These are phyloP conservation scores for Lactarius akahatsu DNA, from an alignment of 768 basidiomycete species.

Conservation along the genomic window DNA sequence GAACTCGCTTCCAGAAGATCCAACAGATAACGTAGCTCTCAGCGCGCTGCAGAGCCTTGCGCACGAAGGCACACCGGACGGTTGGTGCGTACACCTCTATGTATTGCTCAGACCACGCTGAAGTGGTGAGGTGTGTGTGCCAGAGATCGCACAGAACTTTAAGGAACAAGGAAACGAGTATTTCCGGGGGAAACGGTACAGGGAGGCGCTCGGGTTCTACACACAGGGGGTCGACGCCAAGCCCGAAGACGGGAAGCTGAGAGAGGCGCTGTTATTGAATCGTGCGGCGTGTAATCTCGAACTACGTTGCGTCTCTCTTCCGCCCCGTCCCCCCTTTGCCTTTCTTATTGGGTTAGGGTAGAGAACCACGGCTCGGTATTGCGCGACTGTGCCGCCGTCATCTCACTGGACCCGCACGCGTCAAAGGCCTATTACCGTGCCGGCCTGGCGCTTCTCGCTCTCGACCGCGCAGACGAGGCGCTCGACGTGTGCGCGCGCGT, in stretches of 20 bases:
- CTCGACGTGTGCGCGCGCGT: slow-evolving; percentile 78
- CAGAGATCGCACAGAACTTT: slow-evolving; percentile 89
- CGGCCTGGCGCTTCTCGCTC: slow-evolving; percentile 66
- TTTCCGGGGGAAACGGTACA: slow-evolving; percentile 80
- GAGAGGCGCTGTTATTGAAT: slow-evolving; percentile 77
- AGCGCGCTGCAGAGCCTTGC: slow-evolving; percentile 83
- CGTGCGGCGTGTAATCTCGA: slow-evolving; percentile 93
- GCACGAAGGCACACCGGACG: slow-evolving; percentile 91
- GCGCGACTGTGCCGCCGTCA: slow-evolving; percentile 75
- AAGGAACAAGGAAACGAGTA: slow-evolving; percentile 97
- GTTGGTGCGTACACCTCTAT: slow-evolving; percentile 48
- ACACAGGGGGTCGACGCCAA: slow-evolving; percentile 85
- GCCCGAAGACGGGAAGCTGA: slow-evolving; percentile 57
- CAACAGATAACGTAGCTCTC: slow-evolving; percentile 59
- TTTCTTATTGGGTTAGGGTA: slow-evolving; percentile 32
- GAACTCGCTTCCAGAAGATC: slow-evolving; percentile 77
- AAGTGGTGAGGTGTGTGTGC: neutral
- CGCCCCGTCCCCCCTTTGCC: neutral
- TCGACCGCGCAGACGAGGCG: slow-evolving; percentile 78
- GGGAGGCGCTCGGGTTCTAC: slow-evolving; percentile 89
- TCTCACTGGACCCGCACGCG: slow-evolving; percentile 59
- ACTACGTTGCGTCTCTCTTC: slow-evolving; percentile 52
- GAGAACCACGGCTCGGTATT: slow-evolving; percentile 90
- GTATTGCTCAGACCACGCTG: neutral
- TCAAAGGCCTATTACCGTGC: slow-evolving; percentile 90